Base-by-base conservation (phyloP, 2,329 filamentous ascomycete species). In the Trichoderma endophyticum region DNA sequence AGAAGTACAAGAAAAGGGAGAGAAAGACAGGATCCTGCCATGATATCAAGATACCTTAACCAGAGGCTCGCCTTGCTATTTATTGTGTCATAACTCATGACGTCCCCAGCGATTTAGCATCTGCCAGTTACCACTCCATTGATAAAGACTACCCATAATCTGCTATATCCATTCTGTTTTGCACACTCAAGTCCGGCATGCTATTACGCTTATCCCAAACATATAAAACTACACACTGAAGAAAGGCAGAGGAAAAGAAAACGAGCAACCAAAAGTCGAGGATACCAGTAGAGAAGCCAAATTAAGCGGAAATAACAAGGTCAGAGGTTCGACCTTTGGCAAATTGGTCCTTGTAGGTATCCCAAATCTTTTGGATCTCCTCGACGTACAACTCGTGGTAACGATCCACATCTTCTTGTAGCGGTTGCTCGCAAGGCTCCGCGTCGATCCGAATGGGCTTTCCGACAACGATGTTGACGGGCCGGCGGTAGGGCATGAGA, bases 391-490 rank as follows among this genome's bases (percentile, higher is more conserved):
- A 83, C 26, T 85, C 86, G 81, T 98, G 96, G 73, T 98, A 85
- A 75, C 92, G 84, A 78, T 97, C 91, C 73, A 98, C 90, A 76
- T 97, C 94, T 8, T 86, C 86, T 73, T 92, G 88, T 28, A 91
- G 87, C 1, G 95, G 92, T 73, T 90, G 89, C 39, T 77, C 75
- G n/a, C 79, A 80, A 56, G 88, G 83, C 24, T 86, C 83, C 73
- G 87, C 86, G 65, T 88, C 83, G 6, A 97, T 91, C 74, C 86
- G 85, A 73, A 98, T 94, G 0, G 95, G 94, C 67, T 88, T 87
- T 4, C 95, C 95, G 15, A 97, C 93, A 14, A 99, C 95, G 62
- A 98, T 89, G 79, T 98, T 96, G 72, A 99, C 85, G 12, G 94
- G 91, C 65, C 91, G 87, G 14, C 96, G 90, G 81, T 98, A 98